Base-by-base conservation (phyloP, 805 yeast genomes). In the Cyberlindnera mrakii region DNA sequence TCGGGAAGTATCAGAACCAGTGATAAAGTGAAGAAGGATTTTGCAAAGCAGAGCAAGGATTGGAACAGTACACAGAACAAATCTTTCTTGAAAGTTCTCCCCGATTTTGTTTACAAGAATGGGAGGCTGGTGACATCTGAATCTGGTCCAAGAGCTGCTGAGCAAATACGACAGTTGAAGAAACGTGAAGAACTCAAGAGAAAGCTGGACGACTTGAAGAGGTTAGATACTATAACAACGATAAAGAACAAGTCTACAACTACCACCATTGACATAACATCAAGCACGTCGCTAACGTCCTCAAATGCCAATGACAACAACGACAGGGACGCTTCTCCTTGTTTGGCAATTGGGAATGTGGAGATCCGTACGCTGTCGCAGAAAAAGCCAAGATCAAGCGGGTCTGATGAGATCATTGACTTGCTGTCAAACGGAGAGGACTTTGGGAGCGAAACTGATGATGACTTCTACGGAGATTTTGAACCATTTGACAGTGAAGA, bases 1-100 rank as follows among this genome's bases (percentile, higher is more conserved):
- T 78, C 95, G 0, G 97, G 97, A 0, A 78, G 90, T 5, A 77
- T 88, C 14, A 67, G 62, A 3, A 75, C 95, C 2, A 71, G 82
- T 5, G 82, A 72, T 18, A 62, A 60, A 13, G 73, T 74, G 36
- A 82, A 78, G 67, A 64, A 62, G 31, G 62, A 61, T 33, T 64
- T 74, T 44, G 93, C 96, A 5, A 61, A 52, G 27, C 71, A 67
- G 37, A 78, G 89, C 38, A 71, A 71, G 48, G 63, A 63, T 3
- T 50, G 44, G 41, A 53, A 53, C 30, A 43, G 41, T 8, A 32
- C 33, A 6, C 15, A 19, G 3, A 46, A 42, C 37, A 62, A 67
- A 5, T 62, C 74, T 37, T 91, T 90, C 57, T 55, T 52, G 18
- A 56, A 62, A 44, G 74, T 79, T 11, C 91, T 90, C 58, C 85